These are phyloP conservation scores for Lepidopterella palustris DNA, from an alignment of 495 filamentous ascomycete species.

Conservation along the genomic window DNA sequence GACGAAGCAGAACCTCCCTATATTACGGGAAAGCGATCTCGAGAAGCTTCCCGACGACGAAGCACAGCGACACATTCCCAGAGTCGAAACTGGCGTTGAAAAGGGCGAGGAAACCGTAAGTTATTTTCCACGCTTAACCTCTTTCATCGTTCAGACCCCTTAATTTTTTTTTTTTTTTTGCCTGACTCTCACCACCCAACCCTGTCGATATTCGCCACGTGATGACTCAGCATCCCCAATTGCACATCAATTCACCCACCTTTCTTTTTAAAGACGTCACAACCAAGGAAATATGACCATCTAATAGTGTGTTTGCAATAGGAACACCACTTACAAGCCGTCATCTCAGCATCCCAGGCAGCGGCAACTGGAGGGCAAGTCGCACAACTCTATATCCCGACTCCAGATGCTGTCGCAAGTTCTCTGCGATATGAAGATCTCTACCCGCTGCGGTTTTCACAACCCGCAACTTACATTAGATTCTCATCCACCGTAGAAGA, in stretches of 20 bases:
- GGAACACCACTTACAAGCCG: slow-evolving; percentile 98
- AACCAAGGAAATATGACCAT: too few species aligned
- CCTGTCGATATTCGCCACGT: neutral
- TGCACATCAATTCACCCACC: neutral
- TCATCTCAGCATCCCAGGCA: slow-evolving; percentile 68
- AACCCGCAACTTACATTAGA: slow-evolving; percentile 89
- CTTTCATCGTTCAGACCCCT: slow-evolving; percentile 13
- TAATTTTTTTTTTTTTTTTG: slow-evolving; percentile 4
- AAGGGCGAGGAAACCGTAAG: slow-evolving; percentile 94
- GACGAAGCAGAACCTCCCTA: slow-evolving; percentile 74
- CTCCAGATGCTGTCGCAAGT: slow-evolving; percentile 71
- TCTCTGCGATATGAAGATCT: slow-evolving; percentile 77
- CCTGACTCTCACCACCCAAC: neutral
- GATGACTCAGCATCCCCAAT: neutral
- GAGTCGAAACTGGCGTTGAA: slow-evolving; percentile 94
- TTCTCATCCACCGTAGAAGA: slow-evolving; percentile 98
- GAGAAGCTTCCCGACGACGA: slow-evolving; percentile 63
- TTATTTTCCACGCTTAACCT: slow-evolving; percentile 44
- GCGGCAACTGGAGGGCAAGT: slow-evolving; percentile 62
- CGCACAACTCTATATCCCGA: slow-evolving; percentile 72
- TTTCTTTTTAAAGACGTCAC: too few species aligned
- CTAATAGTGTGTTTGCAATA: slow-evolving; percentile 37
- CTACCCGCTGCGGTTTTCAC: slow-evolving; percentile 69
- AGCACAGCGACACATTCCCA: slow-evolving; percentile 57
- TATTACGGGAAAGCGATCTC: slow-evolving; percentile 84